A percentile compares a stretch with the other conserved stretches of the same genome.
Conservation (phyloP, 768 basidiomycete species). For the Mrakia frigida region DNA sequence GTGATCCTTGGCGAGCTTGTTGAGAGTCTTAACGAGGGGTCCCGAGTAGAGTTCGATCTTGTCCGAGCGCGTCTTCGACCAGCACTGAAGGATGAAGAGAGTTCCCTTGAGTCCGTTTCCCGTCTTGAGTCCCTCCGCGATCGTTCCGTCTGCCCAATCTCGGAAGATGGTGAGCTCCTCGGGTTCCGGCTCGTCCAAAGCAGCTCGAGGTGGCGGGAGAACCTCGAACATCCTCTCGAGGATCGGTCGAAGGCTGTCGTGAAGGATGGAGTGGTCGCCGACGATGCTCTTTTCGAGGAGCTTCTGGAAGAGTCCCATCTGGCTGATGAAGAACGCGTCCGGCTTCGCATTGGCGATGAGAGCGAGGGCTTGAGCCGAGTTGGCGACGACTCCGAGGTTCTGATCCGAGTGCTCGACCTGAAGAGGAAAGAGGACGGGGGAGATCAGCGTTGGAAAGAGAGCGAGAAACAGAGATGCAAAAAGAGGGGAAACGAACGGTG, state of each 20-base stretch:
- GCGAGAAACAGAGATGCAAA: not conserved
- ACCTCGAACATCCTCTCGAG: conserved; percentile 69
- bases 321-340: conserved; percentile 70
- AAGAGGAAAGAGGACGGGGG: not conserved
- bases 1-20: conserved; percentile 82
- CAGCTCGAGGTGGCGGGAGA: conserved; percentile 63
- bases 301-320: conserved; percentile 67
- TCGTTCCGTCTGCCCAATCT: conserved; percentile 36
- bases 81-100: conserved; percentile 78
- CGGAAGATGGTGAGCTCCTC: conserved; percentile 30
- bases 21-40: conserved; percentile 73
- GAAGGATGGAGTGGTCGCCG: conserved; percentile 70
- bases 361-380: conserved; percentile 80
- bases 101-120: conserved; percentile 35
- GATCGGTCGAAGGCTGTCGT: conserved; percentile 74
- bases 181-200: conserved; percentile 52
- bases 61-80: conserved; percentile 72
- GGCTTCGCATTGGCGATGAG: conserved; percentile 77
- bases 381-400: conserved; percentile 63
- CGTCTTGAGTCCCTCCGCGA: conserved; percentile 33
- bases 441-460: not conserved
- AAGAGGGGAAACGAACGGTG: conserved; percentile 53
- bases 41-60: conserved; percentile 70
- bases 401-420: conserved; percentile 71
- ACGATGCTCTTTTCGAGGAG: conserved; percentile 81